phyloP scores from a whole-genome alignment of 805 yeast genomes.

The Diddensiella santjacobensis region DNA sequence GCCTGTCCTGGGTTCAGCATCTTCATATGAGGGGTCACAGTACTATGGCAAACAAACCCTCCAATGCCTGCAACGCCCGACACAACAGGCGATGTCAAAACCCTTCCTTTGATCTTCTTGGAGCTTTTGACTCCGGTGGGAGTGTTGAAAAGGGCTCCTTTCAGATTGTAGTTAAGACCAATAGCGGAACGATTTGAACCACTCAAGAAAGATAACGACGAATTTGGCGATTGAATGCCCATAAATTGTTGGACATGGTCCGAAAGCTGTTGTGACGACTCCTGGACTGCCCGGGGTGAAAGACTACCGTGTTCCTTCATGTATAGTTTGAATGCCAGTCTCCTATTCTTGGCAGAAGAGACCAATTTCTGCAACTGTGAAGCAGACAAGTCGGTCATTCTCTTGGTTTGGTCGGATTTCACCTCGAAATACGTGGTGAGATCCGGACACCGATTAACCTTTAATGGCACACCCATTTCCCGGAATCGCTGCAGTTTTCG shows the following conservation, averaged over 20 bases:
- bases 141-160: slow-evolving; percentile 31
- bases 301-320: slow-evolving; percentile 4
- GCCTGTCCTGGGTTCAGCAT: slow-evolving; percentile 80
- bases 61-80: slow-evolving; percentile 23
- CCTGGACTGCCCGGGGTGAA: slow-evolving; percentile 2
- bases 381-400: slow-evolving; percentile 9
- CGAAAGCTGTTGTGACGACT: not conserved
- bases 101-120: slow-evolving; percentile 28
- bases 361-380: slow-evolving; percentile 21
- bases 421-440: slow-evolving; percentile 18
- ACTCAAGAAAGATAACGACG: not conserved
- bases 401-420: slow-evolving; percentile 13
- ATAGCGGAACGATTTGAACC: slow-evolving; percentile 16
- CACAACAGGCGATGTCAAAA: slow-evolving; percentile 16
- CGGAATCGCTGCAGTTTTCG: slow-evolving; percentile 30
- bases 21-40: slow-evolving; percentile 42
- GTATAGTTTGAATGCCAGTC: slow-evolving; percentile 15
- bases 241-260: slow-evolving; percentile 1
- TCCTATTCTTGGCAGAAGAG: slow-evolving; percentile 15
- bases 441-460: slow-evolving; percentile 15
- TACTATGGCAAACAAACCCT: slow-evolving; percentile 28
- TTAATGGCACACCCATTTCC: slow-evolving; percentile 29
- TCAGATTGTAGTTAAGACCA: slow-evolving; percentile 32
- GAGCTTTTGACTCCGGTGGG: slow-evolving; percentile 28
- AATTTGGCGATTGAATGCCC: slow-evolving; percentile 1